Percentiles rank a stretch among this genome's conserved stretches.
These are phyloP conservation scores for Telfairia occidentalis DNA, from an alignment of 331 rosid species.

Conservation along the genomic window DNA sequence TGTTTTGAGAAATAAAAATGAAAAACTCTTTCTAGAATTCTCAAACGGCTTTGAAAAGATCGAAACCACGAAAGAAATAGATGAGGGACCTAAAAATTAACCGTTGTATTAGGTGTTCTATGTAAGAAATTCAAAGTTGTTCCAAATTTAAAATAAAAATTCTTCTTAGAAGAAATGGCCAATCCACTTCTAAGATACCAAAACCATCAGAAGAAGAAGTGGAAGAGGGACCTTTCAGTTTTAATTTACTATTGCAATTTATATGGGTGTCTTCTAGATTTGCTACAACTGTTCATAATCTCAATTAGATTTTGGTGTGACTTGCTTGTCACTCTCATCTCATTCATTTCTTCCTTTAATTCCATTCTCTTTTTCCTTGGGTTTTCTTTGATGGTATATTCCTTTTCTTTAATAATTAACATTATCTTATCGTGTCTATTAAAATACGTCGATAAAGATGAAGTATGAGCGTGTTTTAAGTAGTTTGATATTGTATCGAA, in stretches of 20 bases:
- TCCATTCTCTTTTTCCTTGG: background rate
- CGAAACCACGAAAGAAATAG: background rate
- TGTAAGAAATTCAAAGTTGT: background rate
- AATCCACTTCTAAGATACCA: background rate
- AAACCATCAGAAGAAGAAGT: background rate
- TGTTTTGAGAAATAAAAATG: background rate
- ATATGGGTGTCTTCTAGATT: background rate
- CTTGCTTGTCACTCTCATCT: conserved; percentile 4
- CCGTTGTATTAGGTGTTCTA: background rate
- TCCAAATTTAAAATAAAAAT: background rate
- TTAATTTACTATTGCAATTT: background rate
- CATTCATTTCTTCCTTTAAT: background rate
- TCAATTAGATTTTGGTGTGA: background rate
- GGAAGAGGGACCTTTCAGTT: background rate
- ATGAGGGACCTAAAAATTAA: background rate
- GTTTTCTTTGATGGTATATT: background rate
- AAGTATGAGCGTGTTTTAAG: background rate
- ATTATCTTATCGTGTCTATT: background rate
- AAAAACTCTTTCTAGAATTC: background rate
- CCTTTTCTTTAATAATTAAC: background rate
- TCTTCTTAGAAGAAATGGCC: background rate
- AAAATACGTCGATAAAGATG: background rate
- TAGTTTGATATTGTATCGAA: background rate
- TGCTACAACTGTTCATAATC: conserved; percentile 1
- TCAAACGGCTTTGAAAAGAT: background rate